These are phyloP conservation scores for Fragaria ananassa DNA, from an alignment of 306 rosid species.

Conservation along the genomic window DNA sequence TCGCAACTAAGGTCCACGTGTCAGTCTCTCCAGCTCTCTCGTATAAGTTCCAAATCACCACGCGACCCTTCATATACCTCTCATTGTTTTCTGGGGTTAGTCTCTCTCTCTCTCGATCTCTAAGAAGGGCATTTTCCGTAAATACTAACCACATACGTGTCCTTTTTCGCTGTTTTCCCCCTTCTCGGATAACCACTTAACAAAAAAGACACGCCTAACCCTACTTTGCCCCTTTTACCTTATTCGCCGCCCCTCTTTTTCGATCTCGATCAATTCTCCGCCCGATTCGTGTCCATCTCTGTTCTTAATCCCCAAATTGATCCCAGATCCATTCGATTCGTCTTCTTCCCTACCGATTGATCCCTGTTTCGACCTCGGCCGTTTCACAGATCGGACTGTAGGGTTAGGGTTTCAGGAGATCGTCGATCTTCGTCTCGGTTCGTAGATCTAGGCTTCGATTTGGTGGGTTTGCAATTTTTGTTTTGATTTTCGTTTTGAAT, in stretches of 20 bases:
- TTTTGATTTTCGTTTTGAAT: conserved; percentile 2
- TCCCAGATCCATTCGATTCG: neutral
- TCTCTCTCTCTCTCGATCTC: conserved; percentile 17
- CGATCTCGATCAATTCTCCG: conserved; percentile 35
- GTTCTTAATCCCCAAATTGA: conserved; percentile 8
- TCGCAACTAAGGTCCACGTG: conserved; percentile 30
- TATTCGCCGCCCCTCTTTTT: conserved; percentile 53
- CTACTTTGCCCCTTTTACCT: conserved; percentile 46
- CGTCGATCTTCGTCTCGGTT: conserved; percentile 32
- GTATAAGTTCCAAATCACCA: conserved; percentile 26
- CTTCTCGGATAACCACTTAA: conserved; percentile 28
- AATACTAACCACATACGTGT: conserved; percentile 41
- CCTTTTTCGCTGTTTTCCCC: conserved; percentile 39
- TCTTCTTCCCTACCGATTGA: conserved; percentile 28
- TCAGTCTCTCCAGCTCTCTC: neutral
- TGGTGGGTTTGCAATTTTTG: conserved; percentile 21
- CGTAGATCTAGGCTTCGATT: conserved; percentile 33
- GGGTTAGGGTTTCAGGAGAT: conserved; percentile 47
- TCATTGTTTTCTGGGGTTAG: conserved; percentile 2
- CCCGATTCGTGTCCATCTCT: conserved; percentile 30
- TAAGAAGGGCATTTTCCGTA: conserved; percentile 40
- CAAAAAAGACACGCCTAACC: conserved; percentile 40
- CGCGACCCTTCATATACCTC: conserved; percentile 34
- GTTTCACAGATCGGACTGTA: conserved; percentile 25
- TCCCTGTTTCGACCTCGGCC: conserved; percentile 25